Percentiles rank a stretch among this genome's conserved stretches.
These are phyloP conservation scores for Zygnema cylindricum DNA, from an alignment of 139 green algal genomes.

Conservation along the genomic window DNA sequence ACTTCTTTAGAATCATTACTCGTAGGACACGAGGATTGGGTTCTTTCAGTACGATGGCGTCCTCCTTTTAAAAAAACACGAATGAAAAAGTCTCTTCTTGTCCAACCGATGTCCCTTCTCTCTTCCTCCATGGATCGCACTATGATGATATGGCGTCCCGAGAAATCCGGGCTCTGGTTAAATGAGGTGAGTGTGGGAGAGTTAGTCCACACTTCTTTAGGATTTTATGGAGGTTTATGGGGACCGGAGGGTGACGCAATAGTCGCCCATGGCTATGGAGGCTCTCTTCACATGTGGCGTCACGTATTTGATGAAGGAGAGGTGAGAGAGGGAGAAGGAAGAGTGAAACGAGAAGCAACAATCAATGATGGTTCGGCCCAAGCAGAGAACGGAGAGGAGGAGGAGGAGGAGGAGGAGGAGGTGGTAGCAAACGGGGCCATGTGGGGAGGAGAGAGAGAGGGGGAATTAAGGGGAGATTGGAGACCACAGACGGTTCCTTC, in stretches of 20 bases:
- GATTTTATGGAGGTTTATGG: conserved; percentile 81
- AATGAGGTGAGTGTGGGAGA: conserved; percentile 83
- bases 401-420: conserved; percentile 27
- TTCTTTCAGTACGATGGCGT: conserved; percentile 83
- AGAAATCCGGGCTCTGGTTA: conserved; percentile 79
- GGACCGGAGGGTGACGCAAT: conserved; percentile 70
- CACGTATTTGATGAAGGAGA: neutral
- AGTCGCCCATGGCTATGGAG: conserved; percentile 84
- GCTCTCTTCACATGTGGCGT: conserved; percentile 90
- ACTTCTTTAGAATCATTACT: conserved; percentile 79
- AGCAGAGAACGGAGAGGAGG: neutral
- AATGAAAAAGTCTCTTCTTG: neutral
- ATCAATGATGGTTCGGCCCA: neutral
- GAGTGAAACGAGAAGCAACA: neutral
- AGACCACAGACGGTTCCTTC: conserved; percentile 74
- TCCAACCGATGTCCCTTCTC: conserved; percentile 78
- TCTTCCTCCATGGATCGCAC: conserved; percentile 93
- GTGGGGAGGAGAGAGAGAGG: conserved; percentile 32
- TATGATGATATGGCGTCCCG: conserved; percentile 90
- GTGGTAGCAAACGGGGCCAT: neutral
- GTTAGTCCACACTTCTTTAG: conserved; percentile 67
- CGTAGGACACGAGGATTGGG: conserved; percentile 92
- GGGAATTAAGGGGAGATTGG: conserved; percentile 64
- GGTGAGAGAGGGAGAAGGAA: neutral
- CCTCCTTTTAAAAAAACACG: conserved; percentile 21